Evolutionary conservation across 257 asterid species (phyloP), one percentile per base, ranked within the genome.

Genomic region (Coffea canephora): DNA sequence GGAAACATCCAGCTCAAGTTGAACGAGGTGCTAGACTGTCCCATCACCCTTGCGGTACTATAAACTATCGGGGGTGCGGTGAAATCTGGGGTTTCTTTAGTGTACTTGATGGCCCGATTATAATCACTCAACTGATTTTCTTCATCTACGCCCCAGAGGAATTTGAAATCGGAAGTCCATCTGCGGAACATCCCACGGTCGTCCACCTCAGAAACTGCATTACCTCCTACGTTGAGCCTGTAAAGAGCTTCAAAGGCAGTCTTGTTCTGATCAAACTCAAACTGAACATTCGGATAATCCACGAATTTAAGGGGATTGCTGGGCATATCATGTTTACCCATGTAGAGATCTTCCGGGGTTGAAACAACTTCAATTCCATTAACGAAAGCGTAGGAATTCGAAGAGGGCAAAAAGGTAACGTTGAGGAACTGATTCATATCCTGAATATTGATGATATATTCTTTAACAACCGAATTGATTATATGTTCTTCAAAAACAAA

Each of bases 301-400:
- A 72, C 57, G n/a, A 2, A 19, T 48, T 14, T 79, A 49, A 85
- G 36, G 21, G 7, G 45, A 27, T 43, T 11, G 2, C 1, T 54
- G 1, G 0, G 23, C 25, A 59, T 6, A 0, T 75, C 49, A 79
- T 61, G 72, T 52, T 83, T 46, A 39, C 86, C 87, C 4, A 43
- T 72, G 43, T 83, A 78, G 83, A 88, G 90, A 11, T n/a, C 11
- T 3, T 86, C 73, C 0, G 94, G 93, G 13, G 84, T 72, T 0
- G 97, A 90, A 34, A 92, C 87, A 5, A 92, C 85, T 74, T 90
- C 96, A 15, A 92, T 87, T 55, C 95, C 97, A 59, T 92, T 92
- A 12, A 92, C 69, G 54, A 92, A 90, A 11, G 94, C 89, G 31
- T 55, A 82, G 0, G 97, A 89, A 23, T 84, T 72, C 3, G 77